Evolutionary conservation across 345 rosid species (phyloP), one percentile per base, ranked within the genome.

Genomic region (Eutrema yunnanense): DNA sequence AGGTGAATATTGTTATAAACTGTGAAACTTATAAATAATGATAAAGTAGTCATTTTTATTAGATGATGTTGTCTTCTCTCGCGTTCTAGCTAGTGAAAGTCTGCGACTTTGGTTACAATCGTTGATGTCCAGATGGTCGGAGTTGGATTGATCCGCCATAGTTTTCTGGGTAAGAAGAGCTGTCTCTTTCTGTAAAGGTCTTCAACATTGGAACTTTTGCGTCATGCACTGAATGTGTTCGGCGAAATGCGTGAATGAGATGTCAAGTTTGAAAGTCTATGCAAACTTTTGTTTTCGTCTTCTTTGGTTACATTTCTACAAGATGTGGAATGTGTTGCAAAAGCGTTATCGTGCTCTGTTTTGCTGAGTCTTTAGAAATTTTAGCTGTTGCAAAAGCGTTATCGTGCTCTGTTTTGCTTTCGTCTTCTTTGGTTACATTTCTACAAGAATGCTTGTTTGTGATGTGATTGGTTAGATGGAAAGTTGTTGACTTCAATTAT

Each of bases 191-290:
- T 60, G 13, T 10, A 36, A 57, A 19, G 5, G 27, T 48, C 29
- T 3, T 19, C 6, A 13, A 9, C 11, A 22, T 43, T 53, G 47
- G 32, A 34, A 46, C 26, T 36, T 65, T 30, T 65, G 57, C 42
- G 50, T 46, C 13, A 19, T 33, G 53, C 54, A 30, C 61, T 14
- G 72, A 50, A 49, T 29, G 9, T 32, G 78, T 74, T 74, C 46
- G 53, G 26, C 50, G 49, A 73, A 56, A 55, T 73, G 71, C 71
- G 49, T 55, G 52, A 65, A 57, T 2, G 42, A 30, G 77, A 57
- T 7, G 26, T 49, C 36, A 57, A 40, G 44, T 48, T 49, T 65
- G 6, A 66, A 73, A 66, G 78, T 73, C 46, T 65, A 14, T 38
- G 65, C 67, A 3, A 66, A 9, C 29, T 37, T 57, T 16, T n/a